Evolutionary conservation across 2,329 filamentous ascomycete species (phyloP), one percentile per base, ranked within the genome.

Genomic region (Aspergillus neoniger): DNA sequence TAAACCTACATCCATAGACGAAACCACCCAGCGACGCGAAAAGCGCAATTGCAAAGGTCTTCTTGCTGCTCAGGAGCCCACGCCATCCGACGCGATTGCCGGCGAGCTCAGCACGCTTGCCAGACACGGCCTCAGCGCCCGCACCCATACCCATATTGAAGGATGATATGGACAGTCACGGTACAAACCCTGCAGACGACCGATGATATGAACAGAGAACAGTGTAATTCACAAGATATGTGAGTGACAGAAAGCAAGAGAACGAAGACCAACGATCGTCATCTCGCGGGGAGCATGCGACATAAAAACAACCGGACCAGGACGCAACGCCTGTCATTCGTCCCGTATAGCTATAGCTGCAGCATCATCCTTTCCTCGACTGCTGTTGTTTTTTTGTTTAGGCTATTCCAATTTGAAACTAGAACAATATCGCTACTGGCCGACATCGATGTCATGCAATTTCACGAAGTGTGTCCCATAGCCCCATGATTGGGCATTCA

Each of bases 1-100:
- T 2, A 15, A 36, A 68, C 71, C 51, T 62, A 73, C 72, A 92
- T 19, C 90, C 88, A 72, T 90, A 86, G 28, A 84, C 76, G 19
- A 84, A 71, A 55, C 82, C 82, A 67, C 82, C 82, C 32, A 85
- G 71, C 61, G 79, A 82, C 5, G 80, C 79, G 61, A 86, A 86
- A 56, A 82, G 77, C 9, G 82, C 82, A 67, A 86, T 85, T 9
- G 79, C 78, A 60, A 83, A 83, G 23, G 85, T 83, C 63, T 81
- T 83, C 60, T 79, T 71, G 67, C 85, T 85, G 65, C 79, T 79
- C 38, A 85, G 39, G 43, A 86, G 69, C 10, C 82, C 83, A 79
- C 78, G 21, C 83, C 82, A 66, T 78, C 74, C 62, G 2, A 64
- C 62, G 48, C 49, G 60, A 17, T 74, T 72, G 39, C 72, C 70